Conservation (phyloP, 2,329 filamentous ascomycete genomes). For the Nigrograna mackinnonii region DNA sequence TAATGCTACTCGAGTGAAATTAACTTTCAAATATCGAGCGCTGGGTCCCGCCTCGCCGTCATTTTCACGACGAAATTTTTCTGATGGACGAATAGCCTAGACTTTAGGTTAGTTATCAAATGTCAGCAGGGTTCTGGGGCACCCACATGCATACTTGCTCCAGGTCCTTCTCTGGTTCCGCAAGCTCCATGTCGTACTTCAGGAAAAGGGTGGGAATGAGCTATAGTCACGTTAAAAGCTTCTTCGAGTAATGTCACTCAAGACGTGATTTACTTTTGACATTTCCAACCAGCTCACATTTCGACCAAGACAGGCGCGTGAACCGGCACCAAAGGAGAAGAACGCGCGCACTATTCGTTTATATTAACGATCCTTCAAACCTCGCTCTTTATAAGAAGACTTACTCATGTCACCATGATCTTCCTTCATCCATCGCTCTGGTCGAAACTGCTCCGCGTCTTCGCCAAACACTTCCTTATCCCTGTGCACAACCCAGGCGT, state of each 20-base stretch:
- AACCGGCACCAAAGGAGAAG: neutral
- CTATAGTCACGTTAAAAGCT: neutral
- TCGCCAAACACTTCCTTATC: slow-evolving; percentile 15
- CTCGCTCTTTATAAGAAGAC: neutral
- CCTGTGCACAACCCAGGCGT: slow-evolving; percentile 15
- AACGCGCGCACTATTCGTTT: neutral
- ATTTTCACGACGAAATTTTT: neutral
- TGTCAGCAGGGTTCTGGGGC: neutral
- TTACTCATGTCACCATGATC: neutral
- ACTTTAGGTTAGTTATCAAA: neutral
- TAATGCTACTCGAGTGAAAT: no score
- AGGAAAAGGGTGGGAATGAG: neutral
- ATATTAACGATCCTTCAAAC: neutral
- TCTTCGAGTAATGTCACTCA: neutral
- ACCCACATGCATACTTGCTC: neutral
- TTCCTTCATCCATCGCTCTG: slow-evolving; percentile 14
- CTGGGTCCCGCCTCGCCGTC: neutral
- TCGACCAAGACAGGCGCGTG: neutral
- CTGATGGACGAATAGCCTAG: neutral
- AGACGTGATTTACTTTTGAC: neutral
- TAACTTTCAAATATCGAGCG: neutral
- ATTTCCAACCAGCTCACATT: neutral
- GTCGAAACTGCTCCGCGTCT: slow-evolving; percentile 14
- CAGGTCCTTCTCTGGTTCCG: neutral
- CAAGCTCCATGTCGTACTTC: neutral